A percentile compares a stretch with the other conserved stretches of the same genome.
These are phyloP conservation scores for Solanum clarkiae DNA, from an alignment of 257 asterid genomes.

Conservation along the genomic window DNA sequence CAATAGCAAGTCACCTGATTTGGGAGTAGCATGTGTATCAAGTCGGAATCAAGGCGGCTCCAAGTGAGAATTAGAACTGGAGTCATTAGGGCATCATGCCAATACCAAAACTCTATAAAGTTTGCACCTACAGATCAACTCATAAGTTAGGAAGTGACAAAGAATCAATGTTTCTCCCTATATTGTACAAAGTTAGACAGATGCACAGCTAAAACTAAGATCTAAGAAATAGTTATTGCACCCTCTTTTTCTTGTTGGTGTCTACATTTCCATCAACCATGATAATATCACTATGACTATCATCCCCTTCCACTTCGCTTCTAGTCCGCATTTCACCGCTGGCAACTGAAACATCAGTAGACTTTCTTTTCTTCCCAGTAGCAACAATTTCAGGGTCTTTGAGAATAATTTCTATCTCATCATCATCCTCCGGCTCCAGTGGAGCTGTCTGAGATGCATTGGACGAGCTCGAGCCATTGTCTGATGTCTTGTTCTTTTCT, in stretches of 20 bases:
- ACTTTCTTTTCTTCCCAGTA: constrained; percentile 62
- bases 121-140: constrained; percentile 14
- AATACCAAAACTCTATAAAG: constrained; percentile 26
- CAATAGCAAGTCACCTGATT: not conserved
- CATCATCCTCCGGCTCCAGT: constrained; percentile 34
- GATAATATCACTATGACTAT: constrained; percentile 18
- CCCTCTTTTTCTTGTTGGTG: constrained; percentile 36
- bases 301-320: constrained; percentile 30
- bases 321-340: constrained; percentile 15
- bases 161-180: constrained; percentile 33
- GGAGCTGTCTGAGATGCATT: constrained; percentile 26
- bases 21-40: not conserved
- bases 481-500: constrained; percentile 35
- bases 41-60: not conserved
- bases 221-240: constrained; percentile 12
- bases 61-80: constrained; percentile 2
- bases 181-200: constrained; percentile 29
- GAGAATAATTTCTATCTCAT: constrained; percentile 39
- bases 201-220: constrained; percentile 9
- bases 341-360: constrained; percentile 12
- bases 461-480: constrained; percentile 67
- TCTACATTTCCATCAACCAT: constrained; percentile 29
- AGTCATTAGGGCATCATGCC: constrained; percentile 9
- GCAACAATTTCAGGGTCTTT: not conserved
- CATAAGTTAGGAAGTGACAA: constrained; percentile 15